A percentile compares a stretch with the other conserved stretches of the same genome.
These are phyloP conservation scores for Cladosporium sp. DNA, from an alignment of 2,329 filamentous ascomycete genomes.

Conservation along the genomic window DNA sequence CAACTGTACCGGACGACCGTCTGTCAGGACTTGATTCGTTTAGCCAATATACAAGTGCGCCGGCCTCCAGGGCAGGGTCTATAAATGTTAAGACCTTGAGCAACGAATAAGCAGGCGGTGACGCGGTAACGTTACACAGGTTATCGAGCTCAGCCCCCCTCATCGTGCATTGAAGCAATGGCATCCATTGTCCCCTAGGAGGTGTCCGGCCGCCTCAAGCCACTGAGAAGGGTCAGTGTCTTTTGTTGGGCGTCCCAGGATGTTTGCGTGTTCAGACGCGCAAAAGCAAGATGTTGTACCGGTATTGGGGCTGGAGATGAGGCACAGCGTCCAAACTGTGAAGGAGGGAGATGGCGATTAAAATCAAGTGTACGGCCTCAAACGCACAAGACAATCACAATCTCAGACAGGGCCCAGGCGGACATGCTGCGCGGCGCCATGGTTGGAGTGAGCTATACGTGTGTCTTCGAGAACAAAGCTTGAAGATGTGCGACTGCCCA, in stretches of 20 bases:
- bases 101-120: constrained; percentile 5
- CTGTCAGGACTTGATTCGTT: constrained; percentile 8
- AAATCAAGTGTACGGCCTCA: too few species aligned
- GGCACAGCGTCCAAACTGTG: too few species aligned
- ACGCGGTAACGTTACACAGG: constrained; percentile 4
- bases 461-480: too few species aligned
- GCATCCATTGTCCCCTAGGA: background rate
- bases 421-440: too few species aligned
- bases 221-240: background rate
- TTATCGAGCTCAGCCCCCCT: constrained; percentile 11
- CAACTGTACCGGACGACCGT: constrained; percentile 5
- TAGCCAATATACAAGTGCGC: too few species aligned
- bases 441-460: too few species aligned
- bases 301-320: background rate
- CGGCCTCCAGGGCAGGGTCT: too few species aligned
- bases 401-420: too few species aligned
- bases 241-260: background rate
- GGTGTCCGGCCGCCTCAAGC: background rate
- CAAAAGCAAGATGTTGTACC: background rate
- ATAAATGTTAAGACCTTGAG: constrained; percentile 13
- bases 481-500: too few species aligned
- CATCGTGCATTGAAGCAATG: background rate
- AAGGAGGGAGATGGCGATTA: too few species aligned
- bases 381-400: too few species aligned
- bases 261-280: background rate